These are phyloP conservation scores for Sutorius australiensis DNA, from an alignment of 768 basidiomycete genomes.

Conservation along the genomic window DNA sequence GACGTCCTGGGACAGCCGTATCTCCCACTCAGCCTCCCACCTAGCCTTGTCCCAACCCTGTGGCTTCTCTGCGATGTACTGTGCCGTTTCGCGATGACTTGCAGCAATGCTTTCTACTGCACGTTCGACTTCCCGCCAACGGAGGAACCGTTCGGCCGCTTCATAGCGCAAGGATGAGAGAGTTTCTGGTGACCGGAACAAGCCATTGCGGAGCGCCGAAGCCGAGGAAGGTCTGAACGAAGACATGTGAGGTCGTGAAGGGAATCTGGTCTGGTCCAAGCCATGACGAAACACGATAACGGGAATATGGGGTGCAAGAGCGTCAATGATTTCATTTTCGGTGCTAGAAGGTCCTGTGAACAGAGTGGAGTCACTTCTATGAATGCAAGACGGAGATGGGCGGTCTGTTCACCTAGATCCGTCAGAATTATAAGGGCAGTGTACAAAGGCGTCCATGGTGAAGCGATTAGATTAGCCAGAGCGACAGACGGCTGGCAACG, in stretches of 20 bases:
- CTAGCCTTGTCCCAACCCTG: slow-evolving; percentile 54
- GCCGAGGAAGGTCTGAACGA: slow-evolving; percentile 53
- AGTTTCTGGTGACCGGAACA: slow-evolving; percentile 64
- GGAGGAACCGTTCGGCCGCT: slow-evolving; percentile 65
- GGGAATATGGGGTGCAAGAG: slow-evolving; percentile 52
- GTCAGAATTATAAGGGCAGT: slow-evolving; percentile 57
- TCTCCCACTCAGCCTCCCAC: slow-evolving; percentile 69
- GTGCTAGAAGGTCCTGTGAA: slow-evolving; percentile 25
- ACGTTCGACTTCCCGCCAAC: slow-evolving; percentile 68
- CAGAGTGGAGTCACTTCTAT: slow-evolving; percentile 1
- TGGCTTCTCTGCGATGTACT: slow-evolving; percentile 19
- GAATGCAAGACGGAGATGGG: slow-evolving; percentile 2
- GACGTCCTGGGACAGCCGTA: slow-evolving; percentile 57
- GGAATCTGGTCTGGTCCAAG: slow-evolving; percentile 30
- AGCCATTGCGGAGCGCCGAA: slow-evolving; percentile 49
- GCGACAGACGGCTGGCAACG: slow-evolving; percentile 48
- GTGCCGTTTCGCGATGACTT: slow-evolving; percentile 25
- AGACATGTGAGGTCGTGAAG: slow-evolving; percentile 40
- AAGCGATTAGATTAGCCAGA: slow-evolving; percentile 52
- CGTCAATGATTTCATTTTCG: slow-evolving; percentile 47
- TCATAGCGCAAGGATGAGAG: slow-evolving; percentile 55
- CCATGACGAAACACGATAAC: slow-evolving; percentile 50
- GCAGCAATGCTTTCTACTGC: slow-evolving; percentile 44
- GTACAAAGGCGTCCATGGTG: slow-evolving; percentile 54
- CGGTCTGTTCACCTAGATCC: slow-evolving; percentile 39